These are phyloP conservation scores for Pezicula radicicola DNA, from an alignment of 2,329 filamentous ascomycete species.

Conservation along the genomic window DNA sequence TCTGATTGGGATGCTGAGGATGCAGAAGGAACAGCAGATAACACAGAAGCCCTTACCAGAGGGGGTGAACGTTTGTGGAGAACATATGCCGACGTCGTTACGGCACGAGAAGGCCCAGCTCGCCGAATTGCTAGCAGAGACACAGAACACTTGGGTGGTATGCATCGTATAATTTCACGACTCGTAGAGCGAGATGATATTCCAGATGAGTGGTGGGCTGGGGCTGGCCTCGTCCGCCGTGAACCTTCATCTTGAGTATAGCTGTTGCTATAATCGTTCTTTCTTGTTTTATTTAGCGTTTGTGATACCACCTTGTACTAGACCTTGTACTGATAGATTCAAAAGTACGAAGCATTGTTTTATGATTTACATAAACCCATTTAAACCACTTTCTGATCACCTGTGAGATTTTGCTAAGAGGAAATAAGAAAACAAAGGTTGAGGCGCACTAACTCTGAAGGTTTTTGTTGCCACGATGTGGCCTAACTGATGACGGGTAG, in stretches of 20 bases:
- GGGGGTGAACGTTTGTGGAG: not conserved
- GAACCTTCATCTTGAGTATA: constrained; percentile 27
- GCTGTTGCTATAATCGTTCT: not conserved
- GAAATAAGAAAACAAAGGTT: too few species aligned
- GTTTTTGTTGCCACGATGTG: too few species aligned
- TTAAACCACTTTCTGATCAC: too few species aligned
- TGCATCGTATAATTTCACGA: constrained; percentile 70
- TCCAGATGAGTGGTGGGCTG: constrained; percentile 79
- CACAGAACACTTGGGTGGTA: constrained; percentile 48
- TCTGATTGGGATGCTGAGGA: constrained; percentile 22
- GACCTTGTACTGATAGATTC: constrained; percentile 6
- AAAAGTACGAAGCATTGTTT: not conserved
- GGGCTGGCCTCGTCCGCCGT: constrained; percentile 56
- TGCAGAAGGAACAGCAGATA: constrained; percentile 33
- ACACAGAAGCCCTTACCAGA: constrained; percentile 6
- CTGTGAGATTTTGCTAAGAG: too few species aligned
- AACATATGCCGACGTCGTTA: constrained; percentile 8
- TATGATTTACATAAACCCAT: too few species aligned
- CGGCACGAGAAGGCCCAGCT: constrained; percentile 29
- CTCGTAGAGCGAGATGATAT: constrained; percentile 71
- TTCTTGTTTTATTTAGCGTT: constrained; percentile 1
- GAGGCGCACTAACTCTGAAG: too few species aligned
- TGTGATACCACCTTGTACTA: constrained; percentile 22
- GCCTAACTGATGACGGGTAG: too few species aligned
- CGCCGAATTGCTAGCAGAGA: constrained; percentile 27